A percentile compares a stretch with the other conserved stretches of the same genome.
phyloP scores from a whole-genome alignment of 1,139 yeast species.

The Tardiomyces blankii region DNA sequence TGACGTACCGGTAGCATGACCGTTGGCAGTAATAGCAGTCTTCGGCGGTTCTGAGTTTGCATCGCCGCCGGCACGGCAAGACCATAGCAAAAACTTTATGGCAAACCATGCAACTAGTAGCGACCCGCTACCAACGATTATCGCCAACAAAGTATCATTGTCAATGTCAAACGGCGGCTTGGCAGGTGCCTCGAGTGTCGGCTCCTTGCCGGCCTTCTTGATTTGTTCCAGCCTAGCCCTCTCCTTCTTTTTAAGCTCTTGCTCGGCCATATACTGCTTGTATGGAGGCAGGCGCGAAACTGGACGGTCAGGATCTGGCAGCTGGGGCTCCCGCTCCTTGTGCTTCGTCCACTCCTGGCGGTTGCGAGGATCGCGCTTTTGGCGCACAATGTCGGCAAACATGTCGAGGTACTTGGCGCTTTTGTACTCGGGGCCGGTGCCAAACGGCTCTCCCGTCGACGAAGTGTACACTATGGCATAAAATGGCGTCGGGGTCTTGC shows the following conservation, averaged over 20 bases:
- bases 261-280: not conserved
- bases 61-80: not conserved
- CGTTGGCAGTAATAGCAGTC: too few species aligned
- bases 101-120: not conserved
- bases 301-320: not conserved
- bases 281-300: not conserved
- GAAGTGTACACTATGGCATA: slow-evolving; percentile 20
- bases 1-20: too few species aligned
- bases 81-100: not conserved
- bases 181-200: too few species aligned
- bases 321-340: slow-evolving; percentile 6
- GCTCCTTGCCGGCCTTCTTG: not conserved
- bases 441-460: slow-evolving; percentile 13
- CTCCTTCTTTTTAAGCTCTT: not conserved
- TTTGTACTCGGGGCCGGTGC: slow-evolving; percentile 6
- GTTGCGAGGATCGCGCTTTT: slow-evolving; percentile 16
- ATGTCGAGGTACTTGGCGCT: slow-evolving; percentile 11
- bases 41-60: too few species aligned
- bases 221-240: not conserved
- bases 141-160: not conserved
- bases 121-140: not conserved
- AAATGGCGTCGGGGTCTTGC: slow-evolving; percentile 21
- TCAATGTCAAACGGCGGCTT: not conserved
- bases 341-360: slow-evolving; percentile 15
- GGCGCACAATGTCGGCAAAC: slow-evolving; percentile 18